Percentiles rank a stretch among this genome's conserved stretches.
Evolutionary conservation across 2,329 filamentous ascomycete genomes (phyloP).

Genomic region (Dothideomycetes sp.): DNA sequence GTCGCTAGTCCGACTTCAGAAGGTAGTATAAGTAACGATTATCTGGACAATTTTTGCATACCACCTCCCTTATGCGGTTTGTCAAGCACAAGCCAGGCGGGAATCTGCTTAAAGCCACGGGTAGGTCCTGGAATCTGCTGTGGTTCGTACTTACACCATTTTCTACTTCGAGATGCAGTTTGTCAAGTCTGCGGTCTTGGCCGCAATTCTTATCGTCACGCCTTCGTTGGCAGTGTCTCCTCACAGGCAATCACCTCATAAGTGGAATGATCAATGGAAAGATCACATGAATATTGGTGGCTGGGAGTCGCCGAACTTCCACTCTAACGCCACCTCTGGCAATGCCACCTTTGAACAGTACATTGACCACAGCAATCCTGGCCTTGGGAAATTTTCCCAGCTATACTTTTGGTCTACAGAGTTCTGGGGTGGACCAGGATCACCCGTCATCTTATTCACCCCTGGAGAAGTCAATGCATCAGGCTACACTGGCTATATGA

Average conservation of each 20-base stretch:
- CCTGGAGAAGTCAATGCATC: constrained; percentile 41
- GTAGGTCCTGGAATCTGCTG: too few relatives aligned
- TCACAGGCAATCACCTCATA: neutral
- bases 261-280: neutral
- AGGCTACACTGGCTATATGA: constrained; percentile 39
- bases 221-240: neutral
- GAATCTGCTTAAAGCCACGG: too few relatives aligned
- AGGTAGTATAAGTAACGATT: neutral
- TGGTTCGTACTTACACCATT: too few relatives aligned
- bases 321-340: constrained; percentile 2
- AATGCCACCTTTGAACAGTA: constrained; percentile 40
- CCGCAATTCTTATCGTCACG: neutral
- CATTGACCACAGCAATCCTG: constrained; percentile 47
- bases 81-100: too few relatives aligned
- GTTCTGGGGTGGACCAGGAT: constrained; percentile 43
- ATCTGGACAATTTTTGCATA: too few relatives aligned
- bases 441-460: constrained; percentile 32
- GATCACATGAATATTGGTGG: neutral
- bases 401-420: constrained; percentile 42
- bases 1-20: neutral
- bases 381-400: constrained; percentile 44
- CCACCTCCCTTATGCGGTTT: too few relatives aligned
- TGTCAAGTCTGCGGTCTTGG: neutral
- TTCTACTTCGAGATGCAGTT: too few relatives aligned
- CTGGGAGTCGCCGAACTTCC: neutral